Evolutionary conservation across 345 rosid species (phyloP).

Genomic region (Carallia pectinifolia): DNA sequence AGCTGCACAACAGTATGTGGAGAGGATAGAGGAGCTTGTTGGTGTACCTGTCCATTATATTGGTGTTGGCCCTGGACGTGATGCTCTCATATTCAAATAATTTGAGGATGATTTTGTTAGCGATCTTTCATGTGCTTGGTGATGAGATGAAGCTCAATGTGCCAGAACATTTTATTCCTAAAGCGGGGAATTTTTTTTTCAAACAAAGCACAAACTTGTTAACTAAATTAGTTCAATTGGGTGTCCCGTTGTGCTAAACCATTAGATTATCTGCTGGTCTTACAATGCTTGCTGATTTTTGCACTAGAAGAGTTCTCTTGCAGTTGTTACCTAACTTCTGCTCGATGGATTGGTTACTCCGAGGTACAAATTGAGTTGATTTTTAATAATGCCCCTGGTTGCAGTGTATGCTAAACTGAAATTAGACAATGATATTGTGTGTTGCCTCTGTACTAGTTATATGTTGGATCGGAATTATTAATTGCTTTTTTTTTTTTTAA

Average conservation of each 20-base stretch:
- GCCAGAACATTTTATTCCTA: neutral
- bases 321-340: neutral
- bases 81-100: slow-evolving; percentile 82
- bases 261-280: neutral
- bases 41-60: slow-evolving; percentile 82
- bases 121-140: neutral
- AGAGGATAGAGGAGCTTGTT: slow-evolving; percentile 87
- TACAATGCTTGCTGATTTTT: neutral
- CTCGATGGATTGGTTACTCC: no score
- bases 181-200: neutral
- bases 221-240: neutral
- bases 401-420: no score
- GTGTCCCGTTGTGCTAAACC: neutral
- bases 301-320: neutral
- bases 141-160: neutral
- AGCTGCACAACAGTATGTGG: slow-evolving; percentile 72
- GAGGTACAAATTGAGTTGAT: no score
- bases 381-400: no score
- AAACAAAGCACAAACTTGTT: neutral
- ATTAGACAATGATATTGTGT: no score
- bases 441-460: no score
- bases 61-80: slow-evolving; percentile 91
- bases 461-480: no score
- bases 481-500: no score
- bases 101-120: slow-evolving; percentile 2